Percentiles rank a stretch among this genome's conserved stretches.
Conservation (phyloP, 1,284 basidiomycete species). For the Psilocybe mexicana region DNA sequence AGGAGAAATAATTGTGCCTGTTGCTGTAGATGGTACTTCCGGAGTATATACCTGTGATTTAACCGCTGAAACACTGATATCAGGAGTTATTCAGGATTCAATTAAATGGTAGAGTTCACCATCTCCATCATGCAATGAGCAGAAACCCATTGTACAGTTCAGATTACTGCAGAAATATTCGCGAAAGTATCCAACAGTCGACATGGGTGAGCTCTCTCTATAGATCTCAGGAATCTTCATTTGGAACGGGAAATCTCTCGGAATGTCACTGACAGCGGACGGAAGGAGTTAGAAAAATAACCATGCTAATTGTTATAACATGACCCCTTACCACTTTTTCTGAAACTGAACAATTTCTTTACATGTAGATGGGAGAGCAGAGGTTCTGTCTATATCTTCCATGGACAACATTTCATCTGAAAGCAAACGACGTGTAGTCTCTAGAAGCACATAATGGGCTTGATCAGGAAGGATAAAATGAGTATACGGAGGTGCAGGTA, state of each 20-base stretch:
- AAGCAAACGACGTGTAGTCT: constrained; percentile 43
- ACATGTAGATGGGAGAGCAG: constrained; percentile 37
- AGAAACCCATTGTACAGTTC: constrained; percentile 54
- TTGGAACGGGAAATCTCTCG: constrained; percentile 28
- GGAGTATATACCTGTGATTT: constrained; percentile 24
- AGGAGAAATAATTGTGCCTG: too few species aligned
- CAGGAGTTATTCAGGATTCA: background rate
- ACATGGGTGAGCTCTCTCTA: background rate
- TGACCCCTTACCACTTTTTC: constrained; percentile 35
- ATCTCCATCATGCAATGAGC: constrained; percentile 40
- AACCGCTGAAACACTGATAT: constrained; percentile 28
- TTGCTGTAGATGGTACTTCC: too few species aligned
- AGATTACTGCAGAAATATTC: constrained; percentile 52
- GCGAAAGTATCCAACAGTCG: constrained; percentile 30
- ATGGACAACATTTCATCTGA: constrained; percentile 34
- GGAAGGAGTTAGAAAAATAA: background rate
- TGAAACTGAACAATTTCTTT: constrained; percentile 34
- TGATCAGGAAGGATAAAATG: background rate
- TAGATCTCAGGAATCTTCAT: constrained; percentile 9
- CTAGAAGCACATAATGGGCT: constrained; percentile 50
- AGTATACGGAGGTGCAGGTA: background rate
- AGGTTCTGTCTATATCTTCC: constrained; percentile 39
- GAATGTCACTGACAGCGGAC: constrained; percentile 27
- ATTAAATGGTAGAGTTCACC: constrained; percentile 28
- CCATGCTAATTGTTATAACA: background rate